phyloP scores from a whole-genome alignment of 108 stramenopile genomes.

The Fragilariopsis cylindrus region DNA sequence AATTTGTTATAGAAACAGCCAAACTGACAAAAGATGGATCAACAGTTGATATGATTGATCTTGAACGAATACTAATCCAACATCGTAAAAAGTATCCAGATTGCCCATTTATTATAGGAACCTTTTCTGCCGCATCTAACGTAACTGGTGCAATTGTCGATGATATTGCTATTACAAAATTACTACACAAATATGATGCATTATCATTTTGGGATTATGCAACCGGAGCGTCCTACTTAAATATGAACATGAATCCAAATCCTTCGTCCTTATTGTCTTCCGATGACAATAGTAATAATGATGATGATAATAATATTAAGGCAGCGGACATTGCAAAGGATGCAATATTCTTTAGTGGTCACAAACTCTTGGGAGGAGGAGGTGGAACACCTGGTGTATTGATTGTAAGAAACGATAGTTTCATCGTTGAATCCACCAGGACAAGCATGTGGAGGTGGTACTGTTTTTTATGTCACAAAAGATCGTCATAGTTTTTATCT shows the following conservation, averaged over 20 bases:
- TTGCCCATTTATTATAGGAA: slow-evolving; percentile 68
- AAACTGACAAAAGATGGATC: slow-evolving; percentile 25
- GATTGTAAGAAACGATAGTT: slow-evolving; percentile 77
- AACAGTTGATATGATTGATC: slow-evolving; percentile 65
- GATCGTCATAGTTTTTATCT: slow-evolving; percentile 86
- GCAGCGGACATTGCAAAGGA: slow-evolving; percentile 68
- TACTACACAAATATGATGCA: slow-evolving; percentile 85
- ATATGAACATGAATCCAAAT: slow-evolving; percentile 91
- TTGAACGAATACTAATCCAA: slow-evolving; percentile 66
- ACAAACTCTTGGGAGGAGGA: slow-evolving; percentile 77
- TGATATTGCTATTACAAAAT: slow-evolving; percentile 73
- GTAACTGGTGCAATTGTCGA: slow-evolving; percentile 90
- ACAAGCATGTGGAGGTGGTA: slow-evolving; percentile 88
- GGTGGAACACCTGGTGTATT: slow-evolving; percentile 90
- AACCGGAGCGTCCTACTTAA: slow-evolving; percentile 91
- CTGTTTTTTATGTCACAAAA: slow-evolving; percentile 95
- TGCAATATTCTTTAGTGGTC: slow-evolving; percentile 82
- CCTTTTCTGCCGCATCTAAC: slow-evolving; percentile 93
- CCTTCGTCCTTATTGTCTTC: slow-evolving; percentile 35
- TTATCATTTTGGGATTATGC: slow-evolving; percentile 96
- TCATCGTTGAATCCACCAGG: slow-evolving; percentile 70
- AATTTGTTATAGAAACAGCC: slow-evolving; percentile 66
- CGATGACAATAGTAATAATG: slow-evolving; percentile 18
- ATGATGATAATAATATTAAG: slow-evolving; percentile 13
- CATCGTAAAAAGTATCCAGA: slow-evolving; percentile 36